phyloP scores from a whole-genome alignment of 78 protist species.

The Dictyostelium intermedium region DNA sequence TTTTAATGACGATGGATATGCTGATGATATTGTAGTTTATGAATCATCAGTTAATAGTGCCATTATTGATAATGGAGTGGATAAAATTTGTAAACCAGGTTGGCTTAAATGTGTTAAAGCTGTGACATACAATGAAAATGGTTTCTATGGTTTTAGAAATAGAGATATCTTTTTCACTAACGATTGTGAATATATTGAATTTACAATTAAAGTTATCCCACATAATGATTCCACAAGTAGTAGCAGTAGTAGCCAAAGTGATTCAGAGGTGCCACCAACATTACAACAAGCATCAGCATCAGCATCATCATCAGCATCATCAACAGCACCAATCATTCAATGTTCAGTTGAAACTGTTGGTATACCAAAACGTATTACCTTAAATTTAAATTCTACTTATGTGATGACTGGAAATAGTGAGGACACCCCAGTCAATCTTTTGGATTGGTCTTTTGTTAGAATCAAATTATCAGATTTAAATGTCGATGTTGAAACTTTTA shows the following conservation, averaged over 20 bases:
- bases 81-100: background rate
- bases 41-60: background rate
- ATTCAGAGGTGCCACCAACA: background rate
- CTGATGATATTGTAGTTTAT: background rate
- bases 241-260: background rate
- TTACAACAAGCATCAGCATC: background rate
- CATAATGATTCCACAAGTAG: background rate
- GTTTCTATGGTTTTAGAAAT: background rate
- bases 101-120: background rate
- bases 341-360: background rate
- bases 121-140: background rate
- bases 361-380: background rate
- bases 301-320: background rate
- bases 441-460: background rate
- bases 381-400: background rate
- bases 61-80: background rate
- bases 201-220: background rate
- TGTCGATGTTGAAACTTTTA: background rate
- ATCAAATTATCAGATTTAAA: background rate
- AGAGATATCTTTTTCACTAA: background rate
- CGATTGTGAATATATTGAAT: slow-evolving; percentile 7
- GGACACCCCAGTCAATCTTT: background rate
- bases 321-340: background rate
- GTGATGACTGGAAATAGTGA: background rate
- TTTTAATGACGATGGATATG: background rate